These are phyloP conservation scores for Magnaporthiopsis incrustans DNA, from an alignment of 2,329 filamentous ascomycete genomes.

Conservation along the genomic window DNA sequence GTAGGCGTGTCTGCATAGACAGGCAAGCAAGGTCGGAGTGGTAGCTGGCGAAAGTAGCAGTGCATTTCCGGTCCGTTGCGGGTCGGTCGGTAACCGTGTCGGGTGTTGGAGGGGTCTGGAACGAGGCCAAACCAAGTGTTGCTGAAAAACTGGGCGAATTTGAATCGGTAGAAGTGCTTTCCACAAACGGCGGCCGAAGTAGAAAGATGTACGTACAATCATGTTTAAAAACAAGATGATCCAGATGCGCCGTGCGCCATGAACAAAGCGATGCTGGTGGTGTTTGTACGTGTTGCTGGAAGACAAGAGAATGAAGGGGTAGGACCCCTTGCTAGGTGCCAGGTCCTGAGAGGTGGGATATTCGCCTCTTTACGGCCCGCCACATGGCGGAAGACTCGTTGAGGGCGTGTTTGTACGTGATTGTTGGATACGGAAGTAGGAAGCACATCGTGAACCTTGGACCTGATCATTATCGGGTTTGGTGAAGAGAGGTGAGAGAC, in stretches of 20 bases:
- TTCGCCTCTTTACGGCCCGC: too few relatives aligned
- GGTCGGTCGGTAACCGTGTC: neutral
- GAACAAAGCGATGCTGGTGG: neutral
- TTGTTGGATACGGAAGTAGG: neutral
- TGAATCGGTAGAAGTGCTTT: neutral
- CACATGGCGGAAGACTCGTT: neutral
- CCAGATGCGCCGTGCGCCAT: neutral
- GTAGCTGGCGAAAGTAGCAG: neutral
- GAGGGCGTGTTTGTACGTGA: neutral
- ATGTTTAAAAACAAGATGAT: neutral
- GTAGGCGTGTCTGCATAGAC: too few relatives aligned
- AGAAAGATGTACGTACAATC: neutral
- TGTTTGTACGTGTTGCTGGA: neutral
- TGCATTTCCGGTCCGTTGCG: neutral
- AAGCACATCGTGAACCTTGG: neutral
- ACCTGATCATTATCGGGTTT: neutral
- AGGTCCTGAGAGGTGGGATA: too few relatives aligned
- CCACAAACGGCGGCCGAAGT: too few relatives aligned
- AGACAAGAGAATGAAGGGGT: neutral
- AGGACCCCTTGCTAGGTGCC: neutral
- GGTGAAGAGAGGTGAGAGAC: neutral
- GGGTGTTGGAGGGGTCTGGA: neutral
- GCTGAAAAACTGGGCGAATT: neutral
- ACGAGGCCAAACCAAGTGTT: neutral
- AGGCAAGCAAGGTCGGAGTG: too few relatives aligned